Evolutionary conservation across 176 grass and related monocot genomes (phyloP).

Genomic region (Chrysopogon serrulatus): DNA sequence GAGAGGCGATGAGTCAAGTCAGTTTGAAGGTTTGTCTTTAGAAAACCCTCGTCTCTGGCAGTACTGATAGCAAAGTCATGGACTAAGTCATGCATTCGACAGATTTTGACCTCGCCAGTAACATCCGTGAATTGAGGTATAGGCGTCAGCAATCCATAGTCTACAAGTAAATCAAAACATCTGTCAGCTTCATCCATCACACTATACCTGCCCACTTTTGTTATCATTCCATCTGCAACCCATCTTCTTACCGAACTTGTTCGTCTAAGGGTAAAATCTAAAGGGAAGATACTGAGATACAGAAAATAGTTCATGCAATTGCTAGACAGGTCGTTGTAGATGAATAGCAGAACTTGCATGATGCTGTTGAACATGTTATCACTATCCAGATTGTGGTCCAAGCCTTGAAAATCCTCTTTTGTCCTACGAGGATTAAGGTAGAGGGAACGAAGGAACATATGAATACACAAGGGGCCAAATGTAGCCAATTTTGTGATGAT

Average conservation of each 20-base stretch:
- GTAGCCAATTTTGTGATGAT: too few relatives aligned
- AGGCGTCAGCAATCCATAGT: not conserved
- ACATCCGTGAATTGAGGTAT: rapidly evolving
- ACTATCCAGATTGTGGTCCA: too few relatives aligned
- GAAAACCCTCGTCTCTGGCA: not conserved
- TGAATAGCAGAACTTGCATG: too few relatives aligned
- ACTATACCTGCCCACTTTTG: not conserved
- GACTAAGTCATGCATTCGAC: not conserved
- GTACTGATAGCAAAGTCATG: not conserved
- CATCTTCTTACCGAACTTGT: not conserved
- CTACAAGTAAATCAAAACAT: not conserved
- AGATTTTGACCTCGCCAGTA: not conserved
- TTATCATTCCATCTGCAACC: not conserved
- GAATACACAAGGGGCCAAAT: too few relatives aligned
- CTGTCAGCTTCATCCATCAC: not conserved
- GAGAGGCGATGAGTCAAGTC: not conserved
- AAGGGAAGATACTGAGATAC: not conserved
- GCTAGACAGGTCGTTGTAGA: not conserved
- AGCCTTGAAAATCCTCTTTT: too few relatives aligned
- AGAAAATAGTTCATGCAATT: not conserved
- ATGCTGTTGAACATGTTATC: too few relatives aligned
- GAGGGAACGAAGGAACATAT: too few relatives aligned
- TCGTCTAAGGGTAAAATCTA: not conserved
- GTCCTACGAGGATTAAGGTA: too few relatives aligned
- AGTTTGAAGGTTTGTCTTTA: too few relatives aligned